Evolutionary conservation across 164 flowering plant genomes (phyloP).

Genomic region (Aristolochia fimbriata): DNA sequence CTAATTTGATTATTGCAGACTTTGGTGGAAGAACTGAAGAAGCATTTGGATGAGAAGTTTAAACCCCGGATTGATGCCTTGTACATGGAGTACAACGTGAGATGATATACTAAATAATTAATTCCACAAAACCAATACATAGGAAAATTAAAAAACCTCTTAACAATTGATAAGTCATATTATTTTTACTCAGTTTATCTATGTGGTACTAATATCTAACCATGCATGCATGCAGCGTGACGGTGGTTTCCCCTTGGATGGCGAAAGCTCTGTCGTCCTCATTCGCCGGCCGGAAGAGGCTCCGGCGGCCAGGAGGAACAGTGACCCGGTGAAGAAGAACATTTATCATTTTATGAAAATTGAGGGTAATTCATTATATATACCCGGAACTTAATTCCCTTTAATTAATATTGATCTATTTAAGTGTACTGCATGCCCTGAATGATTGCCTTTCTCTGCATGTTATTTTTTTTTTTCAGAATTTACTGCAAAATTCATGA

Average conservation of each 20-base stretch:
- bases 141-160: too few relatives aligned
- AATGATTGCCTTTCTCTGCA: background rate
- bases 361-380: conserved; percentile 33
- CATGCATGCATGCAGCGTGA: conserved; percentile 18
- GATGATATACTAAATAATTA: background rate
- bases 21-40: conserved; percentile 40
- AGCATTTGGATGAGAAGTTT: conserved; percentile 17
- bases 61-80: conserved; percentile 25
- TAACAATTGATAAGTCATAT: too few relatives aligned
- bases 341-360: conserved; percentile 34
- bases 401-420: background rate
- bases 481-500: conserved; percentile 67
- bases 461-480: conserved; percentile 26
- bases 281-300: conserved; percentile 12
- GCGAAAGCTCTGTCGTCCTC: conserved; percentile 5
- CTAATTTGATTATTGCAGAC: conserved; percentile 20
- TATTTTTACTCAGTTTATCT: too few relatives aligned
- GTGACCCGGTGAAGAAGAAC: conserved; percentile 22
- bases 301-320: conserved; percentile 11
- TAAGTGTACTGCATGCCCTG: too few relatives aligned
- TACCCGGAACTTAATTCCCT: too few relatives aligned
- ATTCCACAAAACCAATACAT: background rate
- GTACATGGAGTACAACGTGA: conserved; percentile 34
- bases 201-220: too few relatives aligned
- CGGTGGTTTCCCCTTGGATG: conserved; percentile 11